These are phyloP conservation scores for Escovopsis sp. DNA, from an alignment of 2,329 filamentous ascomycete genomes.

Conservation along the genomic window DNA sequence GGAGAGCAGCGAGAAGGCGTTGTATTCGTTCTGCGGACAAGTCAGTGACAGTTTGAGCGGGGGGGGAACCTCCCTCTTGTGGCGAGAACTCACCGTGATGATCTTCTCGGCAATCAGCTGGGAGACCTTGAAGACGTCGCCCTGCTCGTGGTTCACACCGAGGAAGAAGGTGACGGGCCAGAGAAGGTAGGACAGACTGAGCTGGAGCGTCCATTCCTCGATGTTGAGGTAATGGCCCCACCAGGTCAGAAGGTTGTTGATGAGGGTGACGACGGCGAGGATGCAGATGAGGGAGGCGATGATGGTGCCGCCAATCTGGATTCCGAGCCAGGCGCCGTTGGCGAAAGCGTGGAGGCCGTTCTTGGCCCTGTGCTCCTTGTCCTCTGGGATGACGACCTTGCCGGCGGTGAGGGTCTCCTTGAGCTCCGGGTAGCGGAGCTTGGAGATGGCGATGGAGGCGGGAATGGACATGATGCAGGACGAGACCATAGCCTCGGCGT, in stretches of 20 bases:
- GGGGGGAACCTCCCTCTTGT: background rate
- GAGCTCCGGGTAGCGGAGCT: slow-evolving; percentile 77
- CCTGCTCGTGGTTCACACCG: slow-evolving; percentile 46
- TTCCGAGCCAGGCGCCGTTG: slow-evolving; percentile 70
- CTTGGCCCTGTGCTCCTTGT: slow-evolving; percentile 58
- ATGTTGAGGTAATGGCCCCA: slow-evolving; percentile 70
- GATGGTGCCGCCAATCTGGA: slow-evolving; percentile 81
- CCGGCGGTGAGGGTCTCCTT: slow-evolving; percentile 77
- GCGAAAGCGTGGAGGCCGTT: slow-evolving; percentile 78
- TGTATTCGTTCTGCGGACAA: slow-evolving; percentile 53
- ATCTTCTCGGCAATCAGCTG: slow-evolving; percentile 76
- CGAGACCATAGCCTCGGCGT: slow-evolving; percentile 72
- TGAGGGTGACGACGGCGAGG: slow-evolving; percentile 58
- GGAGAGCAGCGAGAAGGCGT: slow-evolving; percentile 48
- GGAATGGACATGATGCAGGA: slow-evolving; percentile 95
- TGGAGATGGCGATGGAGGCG: slow-evolving; percentile 75
- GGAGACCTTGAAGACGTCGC: slow-evolving; percentile 55
- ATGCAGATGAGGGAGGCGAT: slow-evolving; percentile 68
- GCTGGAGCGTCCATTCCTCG: slow-evolving; percentile 51
- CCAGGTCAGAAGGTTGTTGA: slow-evolving; percentile 70
- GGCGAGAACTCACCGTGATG: slow-evolving; percentile 40
- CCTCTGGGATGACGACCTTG: slow-evolving; percentile 65
- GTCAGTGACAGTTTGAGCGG: background rate
- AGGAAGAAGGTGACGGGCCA: slow-evolving; percentile 72
- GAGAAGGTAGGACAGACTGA: slow-evolving; percentile 63